Conservation (phyloP, 371 early-diverging fungal genomes). For the Apophysomyces sp. region DNA sequence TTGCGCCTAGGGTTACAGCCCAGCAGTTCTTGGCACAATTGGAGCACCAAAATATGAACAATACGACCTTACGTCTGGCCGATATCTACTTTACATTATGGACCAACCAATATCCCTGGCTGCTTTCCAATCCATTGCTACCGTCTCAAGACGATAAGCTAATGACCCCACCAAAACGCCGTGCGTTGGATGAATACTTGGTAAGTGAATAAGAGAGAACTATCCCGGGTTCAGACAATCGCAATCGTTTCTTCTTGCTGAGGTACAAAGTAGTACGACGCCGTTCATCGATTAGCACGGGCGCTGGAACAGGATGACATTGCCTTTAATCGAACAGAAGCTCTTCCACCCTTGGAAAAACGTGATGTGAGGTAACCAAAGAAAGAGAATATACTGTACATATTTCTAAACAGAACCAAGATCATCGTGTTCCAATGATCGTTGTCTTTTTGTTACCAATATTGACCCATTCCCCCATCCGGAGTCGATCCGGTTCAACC, state of each 20-base stretch:
- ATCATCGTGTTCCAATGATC: slow-evolving; percentile 58
- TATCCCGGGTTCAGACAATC: too few species aligned
- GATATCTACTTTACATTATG: slow-evolving; percentile 61
- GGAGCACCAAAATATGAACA: slow-evolving; percentile 26
- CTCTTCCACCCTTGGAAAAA: slow-evolving; percentile 9
- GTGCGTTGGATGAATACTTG: slow-evolving; percentile 14
- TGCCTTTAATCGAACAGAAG: neutral
- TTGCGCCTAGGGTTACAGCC: slow-evolving; percentile 45
- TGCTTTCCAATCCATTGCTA: slow-evolving; percentile 55
- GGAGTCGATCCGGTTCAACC: slow-evolving; percentile 18
- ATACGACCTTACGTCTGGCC: slow-evolving; percentile 34
- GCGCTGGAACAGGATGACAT: slow-evolving; percentile 1
- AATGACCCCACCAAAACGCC: slow-evolving; percentile 6
- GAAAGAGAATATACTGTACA: neutral
- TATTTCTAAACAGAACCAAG: slow-evolving; percentile 19
- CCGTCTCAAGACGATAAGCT: slow-evolving; percentile 2
- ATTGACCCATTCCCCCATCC: slow-evolving; percentile 45
- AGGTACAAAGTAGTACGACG: slow-evolving; percentile 21
- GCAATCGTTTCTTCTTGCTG: neutral
- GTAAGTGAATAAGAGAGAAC: too few species aligned
- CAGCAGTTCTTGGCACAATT: slow-evolving; percentile 50
- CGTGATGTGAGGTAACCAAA: slow-evolving; percentile 21
- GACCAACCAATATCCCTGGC: slow-evolving; percentile 61
- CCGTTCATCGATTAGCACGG: slow-evolving; percentile 19
- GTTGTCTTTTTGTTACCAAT: slow-evolving; percentile 58